These are phyloP conservation scores for Metarhizium album DNA, from an alignment of 2,329 filamentous ascomycete species.

Conservation along the genomic window DNA sequence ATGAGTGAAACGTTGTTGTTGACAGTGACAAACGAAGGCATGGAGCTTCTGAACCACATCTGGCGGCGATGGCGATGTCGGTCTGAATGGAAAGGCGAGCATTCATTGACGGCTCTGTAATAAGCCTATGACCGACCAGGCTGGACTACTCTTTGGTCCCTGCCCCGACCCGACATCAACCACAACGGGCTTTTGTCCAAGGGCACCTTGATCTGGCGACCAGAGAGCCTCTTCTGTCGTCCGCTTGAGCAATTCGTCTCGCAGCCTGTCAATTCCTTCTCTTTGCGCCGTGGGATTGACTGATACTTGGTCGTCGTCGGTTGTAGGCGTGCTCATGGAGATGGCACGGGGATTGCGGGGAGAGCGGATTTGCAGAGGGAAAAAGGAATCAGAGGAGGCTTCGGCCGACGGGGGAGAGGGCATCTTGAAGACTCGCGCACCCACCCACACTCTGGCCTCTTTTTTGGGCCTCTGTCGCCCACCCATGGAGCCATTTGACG, in stretches of 20 bases:
- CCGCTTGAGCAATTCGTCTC: background rate
- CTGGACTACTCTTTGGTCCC: background rate
- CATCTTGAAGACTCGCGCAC: slow-evolving; percentile 1
- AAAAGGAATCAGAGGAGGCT: background rate
- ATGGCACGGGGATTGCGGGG: too few species aligned
- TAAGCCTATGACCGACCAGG: background rate
- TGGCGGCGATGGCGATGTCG: background rate
- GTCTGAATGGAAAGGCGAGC: background rate
- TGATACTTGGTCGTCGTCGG: too few species aligned
- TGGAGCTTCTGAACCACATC: slow-evolving; percentile 23
- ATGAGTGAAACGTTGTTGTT: slow-evolving; percentile 52
- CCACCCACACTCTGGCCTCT: slow-evolving; percentile 4
- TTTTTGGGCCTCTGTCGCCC: slow-evolving; percentile 6
- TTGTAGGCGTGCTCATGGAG: too few species aligned
- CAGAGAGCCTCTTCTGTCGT: background rate
- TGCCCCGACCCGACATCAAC: too few species aligned
- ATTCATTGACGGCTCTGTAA: too few species aligned
- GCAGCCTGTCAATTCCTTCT: too few species aligned
- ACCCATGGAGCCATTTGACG: background rate
- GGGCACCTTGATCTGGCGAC: too few species aligned
- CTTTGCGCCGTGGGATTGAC: too few species aligned
- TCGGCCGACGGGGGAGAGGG: background rate
- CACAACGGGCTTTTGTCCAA: too few species aligned
- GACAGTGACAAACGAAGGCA: slow-evolving; percentile 49
- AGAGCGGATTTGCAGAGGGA: background rate